Evolutionary conservation across 306 rosid genomes (phyloP).

Genomic region (Castanopsis chinensis): DNA sequence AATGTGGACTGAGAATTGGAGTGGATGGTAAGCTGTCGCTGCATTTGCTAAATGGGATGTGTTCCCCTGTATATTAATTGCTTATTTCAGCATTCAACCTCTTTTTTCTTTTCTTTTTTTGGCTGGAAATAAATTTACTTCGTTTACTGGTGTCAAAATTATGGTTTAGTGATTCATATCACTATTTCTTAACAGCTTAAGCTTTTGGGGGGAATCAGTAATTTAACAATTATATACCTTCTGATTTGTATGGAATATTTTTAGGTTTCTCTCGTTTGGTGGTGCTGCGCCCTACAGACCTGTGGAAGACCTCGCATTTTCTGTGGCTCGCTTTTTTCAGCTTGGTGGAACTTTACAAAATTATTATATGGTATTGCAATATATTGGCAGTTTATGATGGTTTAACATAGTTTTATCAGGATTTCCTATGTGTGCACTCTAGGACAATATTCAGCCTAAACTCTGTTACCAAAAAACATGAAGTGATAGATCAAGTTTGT

Average conservation of each 20-base stretch:
- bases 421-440: not conserved
- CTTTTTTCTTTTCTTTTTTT: not conserved
- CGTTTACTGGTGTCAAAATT: not conserved
- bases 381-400: conserved; percentile 4
- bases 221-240: not conserved
- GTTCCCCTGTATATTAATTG: conserved; percentile 12
- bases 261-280: conserved; percentile 81
- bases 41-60: conserved; percentile 5
- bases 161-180: no score
- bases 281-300: conserved; percentile 84
- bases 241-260: conserved; percentile 3
- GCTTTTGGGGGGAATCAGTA: no score
- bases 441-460: not conserved
- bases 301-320: conserved; percentile 82
- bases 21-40: conserved; percentile 65
- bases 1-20: conserved; percentile 94
- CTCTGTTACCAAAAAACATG: not conserved
- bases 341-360: conserved; percentile 92
- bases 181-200: no score
- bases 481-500: conserved; percentile 24
- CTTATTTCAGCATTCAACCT: not conserved
- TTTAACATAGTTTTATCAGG: not conserved
- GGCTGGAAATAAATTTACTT: not conserved
- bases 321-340: conserved; percentile 91
- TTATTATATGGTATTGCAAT: conserved; percentile 78